Conservation (phyloP, 306 rosid species). For the Rosa lucieae region DNA sequence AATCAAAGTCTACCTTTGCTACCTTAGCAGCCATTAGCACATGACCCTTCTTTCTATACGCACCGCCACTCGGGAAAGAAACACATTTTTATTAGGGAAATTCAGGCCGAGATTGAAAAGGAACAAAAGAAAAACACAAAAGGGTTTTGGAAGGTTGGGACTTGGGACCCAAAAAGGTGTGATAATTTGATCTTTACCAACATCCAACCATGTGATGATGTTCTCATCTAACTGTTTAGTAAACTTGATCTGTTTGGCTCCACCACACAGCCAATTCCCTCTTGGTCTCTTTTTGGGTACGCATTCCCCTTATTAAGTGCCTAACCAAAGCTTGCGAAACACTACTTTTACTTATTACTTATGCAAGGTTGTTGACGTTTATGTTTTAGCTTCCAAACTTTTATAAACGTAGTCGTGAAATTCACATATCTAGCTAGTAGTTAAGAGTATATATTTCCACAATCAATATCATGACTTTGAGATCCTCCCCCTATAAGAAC, state of each 20-base stretch:
- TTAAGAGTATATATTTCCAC: too few species aligned
- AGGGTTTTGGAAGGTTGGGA: not conserved
- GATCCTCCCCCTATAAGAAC: too few species aligned
- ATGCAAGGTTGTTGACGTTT: too few species aligned
- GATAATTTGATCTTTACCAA: not conserved
- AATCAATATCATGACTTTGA: too few species aligned
- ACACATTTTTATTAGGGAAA: not conserved
- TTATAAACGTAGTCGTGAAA: too few species aligned
- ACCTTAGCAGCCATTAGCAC: not conserved
- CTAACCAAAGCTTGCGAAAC: not conserved
- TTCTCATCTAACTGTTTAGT: not conserved
- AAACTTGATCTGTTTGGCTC: not conserved
- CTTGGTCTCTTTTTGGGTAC: not conserved
- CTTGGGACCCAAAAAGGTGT: not conserved
- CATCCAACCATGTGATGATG: constrained; percentile 7
- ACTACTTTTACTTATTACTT: too few species aligned
- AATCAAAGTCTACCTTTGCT: not conserved
- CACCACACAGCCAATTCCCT: not conserved
- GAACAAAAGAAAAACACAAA: not conserved
- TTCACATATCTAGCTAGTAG: too few species aligned
- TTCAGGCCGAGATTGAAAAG: not conserved
- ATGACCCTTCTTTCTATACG: not conserved
- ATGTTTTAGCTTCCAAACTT: too few species aligned
- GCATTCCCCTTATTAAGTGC: not conserved
- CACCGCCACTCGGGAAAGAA: not conserved